phyloP scores from a whole-genome alignment of 2,329 filamentous ascomycete genomes.

The Penicillium corylophilum region DNA sequence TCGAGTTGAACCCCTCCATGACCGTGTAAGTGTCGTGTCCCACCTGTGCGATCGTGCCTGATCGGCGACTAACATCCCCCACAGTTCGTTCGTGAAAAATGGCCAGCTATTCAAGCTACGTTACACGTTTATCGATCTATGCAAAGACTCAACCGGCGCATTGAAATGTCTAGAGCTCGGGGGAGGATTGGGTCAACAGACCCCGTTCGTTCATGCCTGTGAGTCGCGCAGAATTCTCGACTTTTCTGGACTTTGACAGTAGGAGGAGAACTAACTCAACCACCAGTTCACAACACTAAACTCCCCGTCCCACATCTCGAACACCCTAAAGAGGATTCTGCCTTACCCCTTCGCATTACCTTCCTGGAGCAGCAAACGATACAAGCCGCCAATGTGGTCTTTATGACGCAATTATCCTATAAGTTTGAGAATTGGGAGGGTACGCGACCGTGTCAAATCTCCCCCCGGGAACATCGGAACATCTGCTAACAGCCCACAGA shows the following conservation, averaged over 20 bases:
- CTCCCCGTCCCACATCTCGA: slow-evolving; percentile 45
- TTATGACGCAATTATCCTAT: slow-evolving; percentile 43
- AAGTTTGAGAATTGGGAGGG: slow-evolving; percentile 45
- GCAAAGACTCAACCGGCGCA: slow-evolving; percentile 38
- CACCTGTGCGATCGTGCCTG: neutral
- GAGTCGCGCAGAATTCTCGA: slow-evolving; percentile 16
- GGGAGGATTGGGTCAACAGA: slow-evolving; percentile 37
- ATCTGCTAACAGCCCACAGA: slow-evolving; percentile 26
- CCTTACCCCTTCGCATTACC: slow-evolving; percentile 39
- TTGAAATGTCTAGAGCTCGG: slow-evolving; percentile 40
- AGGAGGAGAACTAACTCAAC: neutral
- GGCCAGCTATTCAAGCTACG: slow-evolving; percentile 41
- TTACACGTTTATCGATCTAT: slow-evolving; percentile 41
- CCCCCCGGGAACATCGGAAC: neutral
- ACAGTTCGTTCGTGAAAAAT: slow-evolving; percentile 41
- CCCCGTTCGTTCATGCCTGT: slow-evolving; percentile 41
- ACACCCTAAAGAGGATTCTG: slow-evolving; percentile 37
- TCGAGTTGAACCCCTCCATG: slow-evolving; percentile 32
- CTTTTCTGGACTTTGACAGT: neutral
- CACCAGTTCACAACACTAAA: slow-evolving; percentile 38
- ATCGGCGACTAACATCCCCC: neutral
- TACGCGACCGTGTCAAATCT: slow-evolving; percentile 16
- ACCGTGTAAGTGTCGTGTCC: slow-evolving; percentile 31
- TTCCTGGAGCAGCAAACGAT: slow-evolving; percentile 47
- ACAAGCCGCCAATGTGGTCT: slow-evolving; percentile 38